These are phyloP conservation scores for Lachnellula subtilissima DNA, from an alignment of 2,329 filamentous ascomycete genomes.

Conservation along the genomic window DNA sequence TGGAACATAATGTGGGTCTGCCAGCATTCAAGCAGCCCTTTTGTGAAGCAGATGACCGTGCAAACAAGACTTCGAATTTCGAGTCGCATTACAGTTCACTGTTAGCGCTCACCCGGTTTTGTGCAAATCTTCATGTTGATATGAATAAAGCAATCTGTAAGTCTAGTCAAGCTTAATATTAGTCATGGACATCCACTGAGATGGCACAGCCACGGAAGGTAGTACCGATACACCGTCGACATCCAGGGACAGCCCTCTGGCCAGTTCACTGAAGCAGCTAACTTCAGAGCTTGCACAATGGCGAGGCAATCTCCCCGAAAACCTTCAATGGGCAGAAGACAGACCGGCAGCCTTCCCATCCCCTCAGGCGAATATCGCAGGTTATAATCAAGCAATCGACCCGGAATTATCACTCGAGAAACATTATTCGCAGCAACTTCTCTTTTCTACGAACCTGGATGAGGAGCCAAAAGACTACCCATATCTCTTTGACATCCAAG, in stretches of 20 bases:
- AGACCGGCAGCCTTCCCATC: conserved; percentile 41
- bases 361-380: conserved; percentile 25
- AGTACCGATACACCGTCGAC: conserved; percentile 9
- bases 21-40: conserved; percentile 48
- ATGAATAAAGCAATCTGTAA: conserved; percentile 44
- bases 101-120: conserved; percentile 50
- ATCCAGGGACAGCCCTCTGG: conserved; percentile 18
- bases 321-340: conserved; percentile 54
- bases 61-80: conserved; percentile 48
- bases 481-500: conserved; percentile 51
- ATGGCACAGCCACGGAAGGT: conserved; percentile 10
- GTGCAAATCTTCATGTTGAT: conserved; percentile 46
- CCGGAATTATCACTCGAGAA: conserved; percentile 18
- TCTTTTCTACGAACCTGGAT: conserved; percentile 46
- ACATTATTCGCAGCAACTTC: conserved; percentile 26
- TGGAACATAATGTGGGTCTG: conserved; percentile 50
- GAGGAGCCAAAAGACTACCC: conserved; percentile 41
- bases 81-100: conserved; percentile 57
- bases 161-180: conserved; percentile 16
- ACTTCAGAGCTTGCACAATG: conserved; percentile 52
- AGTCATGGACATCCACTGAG: conserved; percentile 3
- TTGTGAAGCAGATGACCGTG: conserved; percentile 43
- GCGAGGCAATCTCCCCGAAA: conserved; percentile 49
- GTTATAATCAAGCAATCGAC: conserved; percentile 23
- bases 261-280: conserved; percentile 45